Percentiles rank a stretch among this genome's conserved stretches.
Conservation (phyloP, 225 moss, liverwort and hornwort species). For the Climacium dendroides region DNA sequence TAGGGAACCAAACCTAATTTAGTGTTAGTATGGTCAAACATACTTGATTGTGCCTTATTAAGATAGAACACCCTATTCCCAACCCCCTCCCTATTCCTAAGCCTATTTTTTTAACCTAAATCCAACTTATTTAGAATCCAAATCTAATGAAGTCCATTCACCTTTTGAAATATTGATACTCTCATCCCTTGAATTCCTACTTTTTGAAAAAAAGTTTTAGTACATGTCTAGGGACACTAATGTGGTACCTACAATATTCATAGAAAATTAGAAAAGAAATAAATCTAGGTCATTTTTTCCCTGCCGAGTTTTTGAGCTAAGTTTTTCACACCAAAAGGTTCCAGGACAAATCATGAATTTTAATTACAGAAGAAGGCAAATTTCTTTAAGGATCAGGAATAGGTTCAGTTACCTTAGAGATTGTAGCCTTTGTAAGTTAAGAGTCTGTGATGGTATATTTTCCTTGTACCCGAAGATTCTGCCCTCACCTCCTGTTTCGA, state of each 20-base stretch:
- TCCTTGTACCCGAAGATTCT: background rate
- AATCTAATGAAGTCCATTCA: background rate
- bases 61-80: background rate
- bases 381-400: background rate
- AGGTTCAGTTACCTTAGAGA: background rate
- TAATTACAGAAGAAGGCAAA: too few species aligned
- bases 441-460: background rate
- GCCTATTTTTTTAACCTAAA: background rate
- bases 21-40: background rate
- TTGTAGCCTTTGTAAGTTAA: background rate
- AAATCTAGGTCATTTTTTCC: too few species aligned
- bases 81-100: accelerated
- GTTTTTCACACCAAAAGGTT: background rate
- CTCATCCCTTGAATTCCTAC: background rate
- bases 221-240: background rate
- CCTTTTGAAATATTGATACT: background rate
- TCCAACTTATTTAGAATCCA: background rate
- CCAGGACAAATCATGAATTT: background rate
- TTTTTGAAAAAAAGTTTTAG: background rate
- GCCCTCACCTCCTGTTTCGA: background rate
- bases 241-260: background rate
- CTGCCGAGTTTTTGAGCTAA: background rate
- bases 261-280: background rate
- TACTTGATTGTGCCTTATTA: background rate
- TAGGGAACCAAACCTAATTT: background rate